Evolutionary conservation across 768 basidiomycete genomes (phyloP), one percentile per base, ranked within the genome.

Genomic region (Panaeolus cyanescens): DNA sequence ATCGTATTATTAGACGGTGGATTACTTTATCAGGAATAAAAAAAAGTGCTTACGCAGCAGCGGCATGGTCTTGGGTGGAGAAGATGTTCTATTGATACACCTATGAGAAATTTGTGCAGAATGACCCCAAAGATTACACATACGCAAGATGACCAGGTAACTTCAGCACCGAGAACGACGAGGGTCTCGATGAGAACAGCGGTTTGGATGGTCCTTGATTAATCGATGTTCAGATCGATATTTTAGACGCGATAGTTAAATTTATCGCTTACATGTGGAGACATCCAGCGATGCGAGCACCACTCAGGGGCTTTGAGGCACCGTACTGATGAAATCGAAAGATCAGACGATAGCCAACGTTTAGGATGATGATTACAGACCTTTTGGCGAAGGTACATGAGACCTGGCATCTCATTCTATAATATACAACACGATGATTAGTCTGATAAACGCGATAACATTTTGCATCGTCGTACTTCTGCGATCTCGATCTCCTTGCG

Each of bases 401-500:
- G 90, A 70, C 95, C 93, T 56, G 94, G 93, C 93, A 94, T 95
- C 78, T 95, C 93, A 84, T 90, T 86, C 92, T 94, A 60, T 28
- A 50, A 55, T 13, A 25, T 32, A 53, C 4, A 22, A 32, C n/a
- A 63, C 40, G 61, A 56, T 60, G 55, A 65, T 62, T 63, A 65
- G 62, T 65, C 39, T 40, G 58, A 55, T 61, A 56, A 55, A 66
- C 39, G 55, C 54, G 33, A 20, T 50, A 34, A 61, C 45, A 42
- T 42, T 28, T 34, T 30, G 40, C 42, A 62, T 54, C 34, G 32
- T 57, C 55, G 74, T 76, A 96, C 96, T 90, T 99, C 96, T 65
- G 96, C 96, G 77, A 99, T 92, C 82, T 96, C 90, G 71, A 99
- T 93, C 83, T 99, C 96, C 83, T 99, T 99, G 83, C 96, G 95